Percentiles rank a stretch among this genome's conserved stretches.
Conservation (phyloP, 768 basidiomycete species). For the Mycena filopes region DNA sequence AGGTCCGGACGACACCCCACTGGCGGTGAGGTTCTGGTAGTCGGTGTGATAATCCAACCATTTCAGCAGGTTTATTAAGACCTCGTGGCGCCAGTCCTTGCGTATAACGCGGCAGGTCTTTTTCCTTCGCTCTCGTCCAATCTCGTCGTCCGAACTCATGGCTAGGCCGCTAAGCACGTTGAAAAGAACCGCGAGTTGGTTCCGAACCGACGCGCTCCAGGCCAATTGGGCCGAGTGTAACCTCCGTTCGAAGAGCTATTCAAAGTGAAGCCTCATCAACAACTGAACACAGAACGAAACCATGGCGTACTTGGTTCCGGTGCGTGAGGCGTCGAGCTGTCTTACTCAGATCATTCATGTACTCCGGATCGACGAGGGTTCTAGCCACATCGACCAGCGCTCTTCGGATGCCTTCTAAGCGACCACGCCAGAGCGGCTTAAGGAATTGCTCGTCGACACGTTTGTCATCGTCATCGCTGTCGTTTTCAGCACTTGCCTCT, state of each 20-base stretch:
- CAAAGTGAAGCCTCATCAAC: background rate
- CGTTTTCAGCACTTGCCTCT: background rate
- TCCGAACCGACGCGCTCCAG: background rate
- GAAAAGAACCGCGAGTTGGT: background rate
- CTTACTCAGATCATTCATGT: background rate
- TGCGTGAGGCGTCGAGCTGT: background rate
- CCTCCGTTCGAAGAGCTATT: background rate
- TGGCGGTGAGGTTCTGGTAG: background rate
- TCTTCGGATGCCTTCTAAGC: background rate
- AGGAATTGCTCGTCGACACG: background rate
- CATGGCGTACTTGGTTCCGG: background rate
- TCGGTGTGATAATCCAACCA: background rate
- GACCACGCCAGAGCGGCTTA: background rate
- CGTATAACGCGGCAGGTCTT: background rate
- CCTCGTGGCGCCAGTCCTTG: background rate
- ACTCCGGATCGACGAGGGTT: background rate
- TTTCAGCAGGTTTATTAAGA: background rate
- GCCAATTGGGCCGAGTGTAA: background rate
- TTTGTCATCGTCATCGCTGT: background rate
- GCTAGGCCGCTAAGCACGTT: background rate
- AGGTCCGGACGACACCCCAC: background rate
- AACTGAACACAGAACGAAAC: background rate
- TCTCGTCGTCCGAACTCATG: background rate
- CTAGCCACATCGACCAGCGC: background rate
- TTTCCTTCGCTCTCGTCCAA: background rate